Conservation (phyloP, 495 filamentous ascomycete species). For the Trichoderma virens region DNA sequence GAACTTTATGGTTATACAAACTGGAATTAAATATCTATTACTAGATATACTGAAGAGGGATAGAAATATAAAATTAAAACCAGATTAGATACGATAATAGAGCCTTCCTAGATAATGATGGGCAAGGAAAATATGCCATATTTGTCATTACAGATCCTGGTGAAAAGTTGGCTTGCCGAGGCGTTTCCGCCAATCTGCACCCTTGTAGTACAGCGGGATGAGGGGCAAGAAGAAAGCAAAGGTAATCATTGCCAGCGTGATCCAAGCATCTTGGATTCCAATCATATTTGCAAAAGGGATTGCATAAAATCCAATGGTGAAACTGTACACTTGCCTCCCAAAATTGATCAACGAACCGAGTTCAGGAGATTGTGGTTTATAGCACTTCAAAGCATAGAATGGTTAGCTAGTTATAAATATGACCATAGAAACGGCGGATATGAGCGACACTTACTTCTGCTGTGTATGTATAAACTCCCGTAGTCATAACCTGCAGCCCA, state of each 20-base stretch:
- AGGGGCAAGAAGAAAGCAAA: conserved; percentile 16
- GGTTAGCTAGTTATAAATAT: not conserved
- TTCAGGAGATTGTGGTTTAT: conserved; percentile 25
- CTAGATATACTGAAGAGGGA: no score
- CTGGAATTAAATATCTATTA: no score
- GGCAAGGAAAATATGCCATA: no score
- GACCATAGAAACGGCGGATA: not conserved
- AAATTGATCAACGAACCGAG: conserved; percentile 34
- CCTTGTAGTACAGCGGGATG: conserved; percentile 15
- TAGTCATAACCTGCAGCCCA: conserved; percentile 26
- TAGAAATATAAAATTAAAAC: no score
- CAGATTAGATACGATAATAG: no score
- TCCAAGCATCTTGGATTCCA: conserved; percentile 20
- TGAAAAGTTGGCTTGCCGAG: conserved; percentile 18
- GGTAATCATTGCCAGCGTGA: conserved; percentile 12
- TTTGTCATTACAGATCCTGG: conserved; percentile 10
- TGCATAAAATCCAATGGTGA: conserved; percentile 28
- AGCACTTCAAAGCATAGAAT: not conserved
- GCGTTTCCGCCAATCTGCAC: conserved; percentile 18
- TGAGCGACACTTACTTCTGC: conserved; percentile 9
- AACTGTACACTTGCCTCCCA: conserved; percentile 26
- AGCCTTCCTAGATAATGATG: no score
- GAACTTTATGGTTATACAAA: no score
- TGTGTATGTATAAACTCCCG: conserved; percentile 24
- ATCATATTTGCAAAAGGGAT: conserved; percentile 17